Evolutionary conservation across 176 grass and related monocot species (phyloP), one percentile per base, ranked within the genome.

Genomic region (Miscanthus lutarioriparius): DNA sequence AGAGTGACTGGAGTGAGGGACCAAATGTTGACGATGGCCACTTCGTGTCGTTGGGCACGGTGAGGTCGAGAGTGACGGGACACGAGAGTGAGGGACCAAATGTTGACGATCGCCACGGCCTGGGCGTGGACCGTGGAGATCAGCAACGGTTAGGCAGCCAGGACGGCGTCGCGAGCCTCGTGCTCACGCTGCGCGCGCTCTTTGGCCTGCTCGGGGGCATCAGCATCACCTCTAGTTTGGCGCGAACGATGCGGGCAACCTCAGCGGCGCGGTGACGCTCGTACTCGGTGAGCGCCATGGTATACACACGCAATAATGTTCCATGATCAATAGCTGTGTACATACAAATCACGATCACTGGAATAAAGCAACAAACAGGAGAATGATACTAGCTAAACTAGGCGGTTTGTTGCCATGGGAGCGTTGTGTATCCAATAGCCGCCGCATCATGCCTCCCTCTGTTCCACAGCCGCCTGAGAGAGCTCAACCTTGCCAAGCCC

Each of bases 401-500:
- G 51, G 51, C 4, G 51, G 51, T 54, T 22, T 22, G 51, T 54
- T 6, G 51, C 51, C 47, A 54, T 54, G 19, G 51, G 14, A 22
- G 6, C 19, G 51, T 4, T 4, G 33, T 54, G 51, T 22, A 19
- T 54, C 51, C 19, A 54, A 8, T 8, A 20, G 51, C 51, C 51
- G 17, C 51, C 51, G 66, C 92, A 49, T 84, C 78, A 11, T 25
- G 81, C 45, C 10, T 76, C 25, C 83, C 83, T 82, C 72, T 72
- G 54, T 58, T 86, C 83, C 88, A 86, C 72, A 72, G 44, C 65
- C 88, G 63, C 79, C 56, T 27, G 7, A 86, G 37, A 22, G 88
- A 77, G 44, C 73, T 86, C 66, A 86, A 11, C 88, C 78, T 65
- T 27, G 54, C 66, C 79, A 76, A 43, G 4, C 73, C 54, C 56